These are phyloP conservation scores for Ceratocystis albifundus DNA, from an alignment of 2,329 filamentous ascomycete species.

Conservation along the genomic window DNA sequence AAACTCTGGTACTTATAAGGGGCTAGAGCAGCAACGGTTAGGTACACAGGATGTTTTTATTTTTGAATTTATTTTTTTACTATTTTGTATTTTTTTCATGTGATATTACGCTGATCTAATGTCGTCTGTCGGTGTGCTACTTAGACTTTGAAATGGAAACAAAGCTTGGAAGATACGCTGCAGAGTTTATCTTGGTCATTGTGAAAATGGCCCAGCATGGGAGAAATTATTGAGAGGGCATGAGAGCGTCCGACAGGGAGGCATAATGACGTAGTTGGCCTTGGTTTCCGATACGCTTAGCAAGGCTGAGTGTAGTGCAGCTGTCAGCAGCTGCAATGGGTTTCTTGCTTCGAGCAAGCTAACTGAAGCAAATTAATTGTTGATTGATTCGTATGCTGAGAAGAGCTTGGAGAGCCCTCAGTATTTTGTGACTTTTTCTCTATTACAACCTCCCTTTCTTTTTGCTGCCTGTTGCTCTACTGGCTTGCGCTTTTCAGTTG, in stretches of 20 bases:
- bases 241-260: neutral
- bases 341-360: neutral
- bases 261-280: slow-evolving; percentile 12
- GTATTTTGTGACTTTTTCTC: neutral
- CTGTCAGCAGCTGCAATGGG: neutral
- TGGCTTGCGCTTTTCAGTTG: neutral
- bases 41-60: neutral
- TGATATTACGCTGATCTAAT: neutral
- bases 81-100: no score
- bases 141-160: neutral
- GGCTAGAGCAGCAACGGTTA: neutral
- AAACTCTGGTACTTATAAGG: neutral
- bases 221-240: neutral
- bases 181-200: neutral
- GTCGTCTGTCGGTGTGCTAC: neutral
- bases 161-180: neutral
- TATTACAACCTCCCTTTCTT: neutral
- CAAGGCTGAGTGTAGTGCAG: neutral
- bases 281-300: neutral
- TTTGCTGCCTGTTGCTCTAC: neutral
- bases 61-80: no score
- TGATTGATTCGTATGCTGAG: neutral
- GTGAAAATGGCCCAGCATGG: neutral
- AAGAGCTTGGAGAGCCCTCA: neutral
- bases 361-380: neutral